Evolutionary conservation across 352 stramenopile genomes (phyloP), one percentile per base, ranked within the genome.

Genomic region (Globisporangium cylindrosporum): DNA sequence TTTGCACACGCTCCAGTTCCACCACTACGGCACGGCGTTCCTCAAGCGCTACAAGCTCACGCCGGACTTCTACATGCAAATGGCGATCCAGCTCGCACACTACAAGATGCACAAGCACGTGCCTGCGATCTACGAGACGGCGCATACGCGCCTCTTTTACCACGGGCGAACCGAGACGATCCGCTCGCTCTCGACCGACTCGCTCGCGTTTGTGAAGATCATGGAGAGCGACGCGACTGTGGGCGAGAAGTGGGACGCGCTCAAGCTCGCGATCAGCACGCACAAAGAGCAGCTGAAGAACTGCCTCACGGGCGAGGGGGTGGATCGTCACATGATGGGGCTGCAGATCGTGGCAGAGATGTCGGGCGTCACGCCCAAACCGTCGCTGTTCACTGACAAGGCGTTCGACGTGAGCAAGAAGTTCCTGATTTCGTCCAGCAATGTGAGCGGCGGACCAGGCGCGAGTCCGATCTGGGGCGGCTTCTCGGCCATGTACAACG

Each of bases 1-100:
- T 63, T 74, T 99, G 43, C 72, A 92, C 43, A 96, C 95, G 32
- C 78, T 97, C 65, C 85, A 95, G 70, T 98, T 97, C 73, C 86
- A 95, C 71, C 91, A 97, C 73, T 99, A 97, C 73, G 95, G 96
- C 54, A 88, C 81, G 41, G 86, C 81, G 20, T 93, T 96, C 65
- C 90, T 99, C 55, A 98, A 98, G 81, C 88, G 82, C 25, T 97
- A 95, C 79, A 98, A 98, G 67, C 86, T 98, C 64, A 98, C 94
- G 43, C 97, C 97, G 9, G 97, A 99, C 78, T 98, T 97, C 36
- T 99, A 97, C 77, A 96, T 98, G 75, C 97, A 99, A 83, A 84
- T 93, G 76, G 96, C 95, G 25, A 98, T 99, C 64, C 97, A 99
- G 76, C 80, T 99, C n/a, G 97, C 95, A 2, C 95, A 98, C 54